These are phyloP conservation scores for Leccinum longicurvipes DNA, from an alignment of 768 basidiomycete genomes.

Conservation along the genomic window DNA sequence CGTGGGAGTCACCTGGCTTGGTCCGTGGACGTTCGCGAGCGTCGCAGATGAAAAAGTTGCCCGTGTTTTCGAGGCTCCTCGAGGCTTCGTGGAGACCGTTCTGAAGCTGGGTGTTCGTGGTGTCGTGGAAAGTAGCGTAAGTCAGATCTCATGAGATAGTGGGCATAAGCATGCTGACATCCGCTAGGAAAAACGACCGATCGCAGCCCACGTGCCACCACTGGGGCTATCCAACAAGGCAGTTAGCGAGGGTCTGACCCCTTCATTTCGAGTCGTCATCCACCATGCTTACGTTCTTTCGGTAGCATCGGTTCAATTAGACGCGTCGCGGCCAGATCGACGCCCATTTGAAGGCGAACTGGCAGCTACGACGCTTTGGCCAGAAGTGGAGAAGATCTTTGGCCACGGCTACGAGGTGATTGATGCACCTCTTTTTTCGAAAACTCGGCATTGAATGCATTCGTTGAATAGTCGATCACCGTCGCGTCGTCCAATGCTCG, in stretches of 20 bases:
- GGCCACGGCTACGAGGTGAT: constrained; percentile 94
- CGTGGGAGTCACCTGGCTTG: constrained; percentile 72
- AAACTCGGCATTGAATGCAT: background rate
- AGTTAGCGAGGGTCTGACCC: constrained; percentile 54
- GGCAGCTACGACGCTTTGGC: constrained; percentile 87
- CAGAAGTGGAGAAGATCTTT: constrained; percentile 94
- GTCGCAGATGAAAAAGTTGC: constrained; percentile 96
- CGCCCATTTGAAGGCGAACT: constrained; percentile 92
- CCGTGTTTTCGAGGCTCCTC: constrained; percentile 89
- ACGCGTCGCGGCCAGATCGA: constrained; percentile 21
- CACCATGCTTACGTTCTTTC: background rate
- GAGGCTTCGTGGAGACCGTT: constrained; percentile 68
- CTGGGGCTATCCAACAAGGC: constrained; percentile 95
- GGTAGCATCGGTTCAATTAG: constrained; percentile 17
- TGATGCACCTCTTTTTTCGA: background rate
- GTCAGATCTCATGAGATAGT: background rate
- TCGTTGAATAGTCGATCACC: constrained; percentile 61
- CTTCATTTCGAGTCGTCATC: background rate
- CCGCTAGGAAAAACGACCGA: constrained; percentile 57
- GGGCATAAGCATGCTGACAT: constrained; percentile 1
- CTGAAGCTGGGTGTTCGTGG: constrained; percentile 47
- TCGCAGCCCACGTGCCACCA: constrained; percentile 87
- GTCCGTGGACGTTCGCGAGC: constrained; percentile 76
- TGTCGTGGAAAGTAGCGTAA: constrained; percentile 51
- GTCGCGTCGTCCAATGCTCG: constrained; percentile 71